Percentiles rank a stretch among this genome's conserved stretches.
Conservation (phyloP, 2,329 filamentous ascomycete genomes). For the Epichloe uncinata region DNA sequence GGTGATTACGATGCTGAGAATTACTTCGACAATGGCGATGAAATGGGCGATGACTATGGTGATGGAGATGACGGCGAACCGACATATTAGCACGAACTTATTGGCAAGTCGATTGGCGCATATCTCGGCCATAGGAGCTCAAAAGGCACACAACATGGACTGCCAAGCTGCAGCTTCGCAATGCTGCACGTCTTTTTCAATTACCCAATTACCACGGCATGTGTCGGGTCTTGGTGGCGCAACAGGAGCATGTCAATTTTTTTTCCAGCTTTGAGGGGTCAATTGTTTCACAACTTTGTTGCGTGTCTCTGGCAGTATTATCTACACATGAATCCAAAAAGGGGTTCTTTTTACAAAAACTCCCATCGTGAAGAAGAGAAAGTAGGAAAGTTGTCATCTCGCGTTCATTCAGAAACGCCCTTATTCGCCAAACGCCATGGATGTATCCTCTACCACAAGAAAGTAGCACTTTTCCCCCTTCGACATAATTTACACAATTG, state of each 20-base stretch:
- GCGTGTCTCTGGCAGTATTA: neutral
- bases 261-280: neutral
- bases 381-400: neutral
- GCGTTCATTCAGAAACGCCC: neutral
- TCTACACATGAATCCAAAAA: neutral
- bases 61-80: conserved; percentile 37
- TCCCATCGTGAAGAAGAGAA: neutral
- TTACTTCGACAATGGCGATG: conserved; percentile 46
- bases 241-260: neutral
- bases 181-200: neutral
- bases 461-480: neutral
- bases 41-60: conserved; percentile 38
- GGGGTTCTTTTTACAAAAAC: neutral
- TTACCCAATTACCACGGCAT: neutral
- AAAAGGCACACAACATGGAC: neutral
- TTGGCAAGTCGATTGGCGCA: neutral
- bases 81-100: conserved; percentile 18
- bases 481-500: neutral
- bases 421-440: neutral
- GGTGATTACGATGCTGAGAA: conserved; percentile 49
- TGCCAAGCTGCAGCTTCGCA: neutral
- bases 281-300: neutral
- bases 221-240: neutral
- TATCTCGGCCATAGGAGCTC: neutral
- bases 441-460: neutral